Evolutionary conservation across 2,329 filamentous ascomycete genomes (phyloP), one percentile per base, ranked within the genome.

Genomic region (Coleophoma eucalyptorum): DNA sequence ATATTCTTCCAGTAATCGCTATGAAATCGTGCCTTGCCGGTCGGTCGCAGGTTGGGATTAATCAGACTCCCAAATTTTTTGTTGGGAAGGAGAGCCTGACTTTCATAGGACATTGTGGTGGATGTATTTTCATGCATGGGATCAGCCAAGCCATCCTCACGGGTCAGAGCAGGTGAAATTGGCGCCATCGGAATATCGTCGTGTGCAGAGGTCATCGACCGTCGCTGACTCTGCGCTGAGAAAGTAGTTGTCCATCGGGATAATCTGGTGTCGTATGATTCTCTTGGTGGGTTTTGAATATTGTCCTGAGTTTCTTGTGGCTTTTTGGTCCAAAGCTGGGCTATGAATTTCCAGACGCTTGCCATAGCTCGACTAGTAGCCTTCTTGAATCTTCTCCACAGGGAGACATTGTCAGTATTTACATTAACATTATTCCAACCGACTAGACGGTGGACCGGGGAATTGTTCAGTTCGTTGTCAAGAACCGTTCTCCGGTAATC

Each of bases 341-440:
- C 13, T 38, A 38, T 18, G 4, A 38, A 6, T 60, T 78, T 75
- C 53, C 78, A 83, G 0, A 53, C 41, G 3, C 19, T 48, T 3
- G 50, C 41, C 3, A 67, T 58, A 15, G 44, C 50, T 31, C 59
- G 63, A 26, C 51, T 87, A 47, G 79, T 90, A 4, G 88, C 88
- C 74, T 99, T 99, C 72, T 99, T 99, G 72, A 94, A 79, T 59
- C 76, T 84, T 62, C 94, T 86, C 94, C 94, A 99, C 21, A 81
- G 40, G 1, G 89, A 91, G 40, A 99, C 80, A 55, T 90, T 86
- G 62, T 97, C 93, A 59, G 91, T 89, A 35, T 87, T 83, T 12
- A 92, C 90, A 61, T 99, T 99, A 60, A 97, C 91, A 61, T 99
- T 99, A 59, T 87, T 80, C 86, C 89, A 97, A 55, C 92, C 86